Base-by-base conservation (phyloP, 164 flowering plant species). In the Amborella trichopoda region DNA sequence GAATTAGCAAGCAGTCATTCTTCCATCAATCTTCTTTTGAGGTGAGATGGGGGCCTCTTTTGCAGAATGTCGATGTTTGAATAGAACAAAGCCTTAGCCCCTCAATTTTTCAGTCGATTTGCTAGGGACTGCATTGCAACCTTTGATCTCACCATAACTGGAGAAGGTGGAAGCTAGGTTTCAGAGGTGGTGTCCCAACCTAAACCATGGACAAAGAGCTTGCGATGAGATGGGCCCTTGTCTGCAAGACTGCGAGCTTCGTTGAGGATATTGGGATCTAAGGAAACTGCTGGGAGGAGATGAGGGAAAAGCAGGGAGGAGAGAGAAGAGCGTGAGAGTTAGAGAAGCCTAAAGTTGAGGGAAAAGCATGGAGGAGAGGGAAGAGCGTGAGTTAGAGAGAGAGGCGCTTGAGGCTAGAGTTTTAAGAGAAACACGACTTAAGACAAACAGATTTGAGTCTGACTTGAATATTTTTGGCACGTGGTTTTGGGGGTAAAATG, bases 141-240 rank as follows among this genome's bases (percentile, higher is more conserved):
- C 79, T 54, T 73, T 78, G 38, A 80, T 69, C 23, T 71, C 65
- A 0, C 88, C 84, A 33, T 24, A 65, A 0, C 50, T 5, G 3
- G 57, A 23, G 41, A 80, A 80, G 17, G 55, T 58, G 1, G 66
- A 28, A 0, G 30, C 11, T 0, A 80, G 56, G 37, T 10, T 26
- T 71, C 65, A 13, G 48, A 49, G 19, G 81, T 73, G 18, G 80
- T 52, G 50, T 77, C 77, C 79, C 81, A 77, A 2, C 61, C 56
- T 43, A 80, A 70, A 16, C 88, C 83, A 49, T 71, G 62, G 23
- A 80, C 73, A 51, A 80, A 80, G 44, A 77, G 48, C 37, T 77
- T 77, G 21, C 79, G 68, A 48, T 80, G 79, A 8, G 77, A 46
- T 37, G 64, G 46, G 28, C 77, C 88, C 10, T 28, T 22, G 32